A percentile compares a stretch with the other conserved stretches of the same genome.
Conservation (phyloP, 2,329 filamentous ascomycete species). For the Penicillium capsulatum region DNA sequence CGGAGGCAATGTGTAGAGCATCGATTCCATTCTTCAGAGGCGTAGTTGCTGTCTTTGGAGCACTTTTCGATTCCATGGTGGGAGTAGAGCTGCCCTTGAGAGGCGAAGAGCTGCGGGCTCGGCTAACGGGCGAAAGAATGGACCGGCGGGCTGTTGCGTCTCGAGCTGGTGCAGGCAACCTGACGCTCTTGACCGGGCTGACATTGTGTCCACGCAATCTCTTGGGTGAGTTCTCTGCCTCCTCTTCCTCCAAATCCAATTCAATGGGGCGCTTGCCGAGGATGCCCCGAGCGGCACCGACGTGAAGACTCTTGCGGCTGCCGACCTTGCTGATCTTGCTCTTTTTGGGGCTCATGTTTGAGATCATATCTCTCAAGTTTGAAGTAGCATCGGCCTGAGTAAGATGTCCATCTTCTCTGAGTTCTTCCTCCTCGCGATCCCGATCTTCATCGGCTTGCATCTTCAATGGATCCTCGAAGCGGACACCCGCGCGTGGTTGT, state of each 20-base stretch:
- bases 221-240: constrained; percentile 56
- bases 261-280: constrained; percentile 71
- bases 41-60: constrained; percentile 38
- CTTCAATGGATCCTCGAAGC: constrained; percentile 62
- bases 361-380: constrained; percentile 72
- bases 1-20: constrained; percentile 21
- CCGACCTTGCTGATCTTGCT: constrained; percentile 58
- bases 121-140: constrained; percentile 47
- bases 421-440: constrained; percentile 58
- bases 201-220: constrained; percentile 66
- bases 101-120: constrained; percentile 31
- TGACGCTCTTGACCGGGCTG: constrained; percentile 73
- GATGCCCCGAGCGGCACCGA: constrained; percentile 68
- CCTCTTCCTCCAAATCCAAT: constrained; percentile 62
- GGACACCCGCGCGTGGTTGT: constrained; percentile 47
- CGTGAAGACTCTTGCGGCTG: constrained; percentile 70
- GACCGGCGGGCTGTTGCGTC: constrained; percentile 61
- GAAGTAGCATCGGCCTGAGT: constrained; percentile 57
- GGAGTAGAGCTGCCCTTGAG: constrained; percentile 51
- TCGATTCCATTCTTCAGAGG: constrained; percentile 27
- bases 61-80: constrained; percentile 37
- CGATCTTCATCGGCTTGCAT: constrained; percentile 61
- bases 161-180: constrained; percentile 64
- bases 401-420: constrained; percentile 56
- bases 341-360: constrained; percentile 72